Evolutionary conservation across 495 filamentous ascomycete species (phyloP).

Genomic region (Parmelia sp.): DNA sequence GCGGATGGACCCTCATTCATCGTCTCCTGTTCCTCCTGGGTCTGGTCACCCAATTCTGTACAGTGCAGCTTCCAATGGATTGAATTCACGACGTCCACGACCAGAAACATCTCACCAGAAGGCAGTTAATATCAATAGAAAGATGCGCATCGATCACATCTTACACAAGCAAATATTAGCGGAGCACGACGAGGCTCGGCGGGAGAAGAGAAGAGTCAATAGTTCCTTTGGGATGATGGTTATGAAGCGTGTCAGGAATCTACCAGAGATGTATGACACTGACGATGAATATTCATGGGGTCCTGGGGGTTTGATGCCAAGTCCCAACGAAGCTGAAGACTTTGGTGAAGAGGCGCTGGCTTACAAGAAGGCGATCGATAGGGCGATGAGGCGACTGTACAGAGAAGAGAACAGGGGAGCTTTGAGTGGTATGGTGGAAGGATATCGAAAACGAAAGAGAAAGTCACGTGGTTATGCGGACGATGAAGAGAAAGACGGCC

Average conservation of each 20-base stretch:
- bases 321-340: conserved; percentile 61
- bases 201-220: conserved; percentile 53
- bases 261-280: conserved; percentile 71
- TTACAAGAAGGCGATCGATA: conserved; percentile 65
- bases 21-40: conserved; percentile 46
- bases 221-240: conserved; percentile 58
- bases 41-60: conserved; percentile 43
- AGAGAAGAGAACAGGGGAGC: conserved; percentile 33
- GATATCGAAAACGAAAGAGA: conserved; percentile 30
- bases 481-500: conserved; percentile 30
- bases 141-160: conserved; percentile 79
- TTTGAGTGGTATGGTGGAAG: conserved; percentile 27
- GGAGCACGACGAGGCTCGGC: conserved; percentile 56
- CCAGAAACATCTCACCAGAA: conserved; percentile 90
- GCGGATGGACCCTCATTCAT: conserved; percentile 42
- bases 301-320: conserved; percentile 62
- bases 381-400: conserved; percentile 60
- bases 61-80: conserved; percentile 33
- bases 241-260: conserved; percentile 56
- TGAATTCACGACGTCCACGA: conserved; percentile 54
- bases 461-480: conserved; percentile 22
- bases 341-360: conserved; percentile 71
- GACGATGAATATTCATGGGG: conserved; percentile 64
- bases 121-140: conserved; percentile 83
- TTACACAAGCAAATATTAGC: conserved; percentile 66